phyloP scores from a whole-genome alignment of 148 eudicot species.

The Persicaria tinctoria region DNA sequence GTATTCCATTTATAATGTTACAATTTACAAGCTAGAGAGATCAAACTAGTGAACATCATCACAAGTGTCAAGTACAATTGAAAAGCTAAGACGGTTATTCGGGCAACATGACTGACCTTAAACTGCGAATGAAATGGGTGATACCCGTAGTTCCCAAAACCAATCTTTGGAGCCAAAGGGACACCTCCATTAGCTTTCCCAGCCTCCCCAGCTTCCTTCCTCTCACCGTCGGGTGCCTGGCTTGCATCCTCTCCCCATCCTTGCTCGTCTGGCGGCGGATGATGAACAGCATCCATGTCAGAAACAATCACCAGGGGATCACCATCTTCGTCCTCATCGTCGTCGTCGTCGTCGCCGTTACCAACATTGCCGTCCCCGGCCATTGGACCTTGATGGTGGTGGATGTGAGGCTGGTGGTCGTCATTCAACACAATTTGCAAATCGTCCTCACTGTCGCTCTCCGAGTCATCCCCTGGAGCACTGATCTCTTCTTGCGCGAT shows the following conservation, averaged over 20 bases:
- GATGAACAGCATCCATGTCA: too few species aligned
- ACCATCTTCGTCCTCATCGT: slow-evolving; percentile 51
- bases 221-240: slow-evolving; percentile 39
- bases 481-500: slow-evolving; percentile 15
- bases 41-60: background rate
- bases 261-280: slow-evolving; percentile 39
- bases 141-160: slow-evolving; percentile 43
- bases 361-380: slow-evolving; percentile 27
- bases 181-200: slow-evolving; percentile 39
- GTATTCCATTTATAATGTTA: background rate
- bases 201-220: slow-evolving; percentile 45
- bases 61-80: background rate
- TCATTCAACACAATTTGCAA: slow-evolving; percentile 86
- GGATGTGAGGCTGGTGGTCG: slow-evolving; percentile 29
- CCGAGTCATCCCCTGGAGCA: slow-evolving; percentile 42
- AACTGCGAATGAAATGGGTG: slow-evolving; percentile 88
- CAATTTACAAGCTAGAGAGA: background rate
- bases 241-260: slow-evolving; percentile 72
- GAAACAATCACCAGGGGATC: slow-evolving; percentile 46
- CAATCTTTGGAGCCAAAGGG: slow-evolving; percentile 36
- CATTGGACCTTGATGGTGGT: slow-evolving; percentile 47
- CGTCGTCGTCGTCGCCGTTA: slow-evolving; percentile 40
- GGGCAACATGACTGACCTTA: slow-evolving; percentile 57
- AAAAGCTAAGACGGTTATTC: background rate
- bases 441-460: slow-evolving; percentile 89